These are phyloP conservation scores for Tieghemiomyces parasiticus DNA, from an alignment of 192 early-diverging fungal species.

Conservation along the genomic window DNA sequence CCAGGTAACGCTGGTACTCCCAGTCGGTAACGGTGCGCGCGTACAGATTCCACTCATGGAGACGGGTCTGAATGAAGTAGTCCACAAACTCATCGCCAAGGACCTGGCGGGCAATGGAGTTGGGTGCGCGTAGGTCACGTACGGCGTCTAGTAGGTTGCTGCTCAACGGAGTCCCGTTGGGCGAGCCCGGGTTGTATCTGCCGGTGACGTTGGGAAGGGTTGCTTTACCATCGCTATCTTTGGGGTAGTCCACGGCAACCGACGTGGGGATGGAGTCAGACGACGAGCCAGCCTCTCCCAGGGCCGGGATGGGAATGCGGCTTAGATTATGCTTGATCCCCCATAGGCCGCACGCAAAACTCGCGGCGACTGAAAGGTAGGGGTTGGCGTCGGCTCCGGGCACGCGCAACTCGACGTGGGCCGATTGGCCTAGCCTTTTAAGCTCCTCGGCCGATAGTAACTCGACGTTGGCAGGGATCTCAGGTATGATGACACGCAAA, in stretches of 20 bases:
- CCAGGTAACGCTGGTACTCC: conserved; percentile 52
- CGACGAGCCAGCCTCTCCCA: conserved; percentile 12
- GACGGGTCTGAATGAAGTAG: conserved; percentile 51
- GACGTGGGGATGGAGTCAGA: conserved; percentile 4
- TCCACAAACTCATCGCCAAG: conserved; percentile 63
- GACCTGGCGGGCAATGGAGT: conserved; percentile 49
- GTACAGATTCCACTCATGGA: conserved; percentile 60
- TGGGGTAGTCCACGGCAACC: conserved; percentile 11
- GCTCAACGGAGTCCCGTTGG: background rate
- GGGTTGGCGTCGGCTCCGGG: conserved; percentile 72
- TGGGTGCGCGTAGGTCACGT: conserved; percentile 39
- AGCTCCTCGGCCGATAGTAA: too few relatives aligned
- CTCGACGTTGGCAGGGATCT: too few relatives aligned
- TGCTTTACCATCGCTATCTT: too few relatives aligned
- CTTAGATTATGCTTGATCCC: conserved; percentile 45
- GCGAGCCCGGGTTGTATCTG: background rate
- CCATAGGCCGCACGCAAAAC: conserved; percentile 50
- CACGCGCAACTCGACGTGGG: conserved; percentile 65
- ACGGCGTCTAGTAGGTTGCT: conserved; percentile 50
- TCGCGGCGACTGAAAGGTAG: conserved; percentile 56
- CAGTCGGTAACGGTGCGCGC: conserved; percentile 52
- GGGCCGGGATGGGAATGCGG: conserved; percentile 24
- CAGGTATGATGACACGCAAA: conserved; percentile 60
- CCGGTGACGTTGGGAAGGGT: too few relatives aligned
- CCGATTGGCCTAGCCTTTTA: too few relatives aligned